phyloP scores from a whole-genome alignment of 2,329 filamentous ascomycete species.

The Furcasterigmium furcatum region DNA sequence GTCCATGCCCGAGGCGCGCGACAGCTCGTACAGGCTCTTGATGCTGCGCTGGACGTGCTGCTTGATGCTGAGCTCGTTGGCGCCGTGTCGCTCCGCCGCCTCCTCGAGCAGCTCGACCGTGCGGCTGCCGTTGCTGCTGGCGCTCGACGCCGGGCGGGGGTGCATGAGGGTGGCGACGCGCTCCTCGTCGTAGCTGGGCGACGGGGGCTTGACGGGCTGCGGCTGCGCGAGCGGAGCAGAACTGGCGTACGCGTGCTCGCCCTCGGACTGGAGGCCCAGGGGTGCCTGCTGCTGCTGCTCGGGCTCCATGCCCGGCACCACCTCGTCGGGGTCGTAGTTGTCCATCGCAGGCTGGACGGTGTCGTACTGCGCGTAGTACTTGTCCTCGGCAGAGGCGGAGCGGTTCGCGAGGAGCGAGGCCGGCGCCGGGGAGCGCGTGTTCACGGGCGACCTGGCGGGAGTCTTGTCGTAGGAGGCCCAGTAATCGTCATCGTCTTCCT shows the following conservation, averaged over 20 bases:
- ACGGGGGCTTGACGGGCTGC: constrained; percentile 10
- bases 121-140: constrained; percentile 51
- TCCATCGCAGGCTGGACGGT: constrained; percentile 79
- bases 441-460: constrained; percentile 60
- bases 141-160: constrained; percentile 56
- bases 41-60: constrained; percentile 77
- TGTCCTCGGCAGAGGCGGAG: constrained; percentile 53
- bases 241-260: too few species aligned
- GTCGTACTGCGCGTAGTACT: constrained; percentile 76
- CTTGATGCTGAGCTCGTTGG: constrained; percentile 70
- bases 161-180: constrained; percentile 40
- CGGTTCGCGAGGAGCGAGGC: constrained; percentile 16
- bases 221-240: constrained; percentile 27
- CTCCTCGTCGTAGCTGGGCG: constrained; percentile 24
- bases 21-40: constrained; percentile 71
- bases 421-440: constrained; percentile 62
- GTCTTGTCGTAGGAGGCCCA: constrained; percentile 77
- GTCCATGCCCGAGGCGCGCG: constrained; percentile 68
- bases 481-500: constrained; percentile 74
- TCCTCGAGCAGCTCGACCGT: constrained; percentile 62
- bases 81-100: constrained; percentile 52
- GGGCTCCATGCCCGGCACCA: constrained; percentile 32
- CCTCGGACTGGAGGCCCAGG: constrained; percentile 4
- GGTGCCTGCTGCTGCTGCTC: constrained; percentile 25
- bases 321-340: constrained; percentile 77